phyloP scores from a whole-genome alignment of 1,139 yeast species.

The Pneumocystis canis region DNA sequence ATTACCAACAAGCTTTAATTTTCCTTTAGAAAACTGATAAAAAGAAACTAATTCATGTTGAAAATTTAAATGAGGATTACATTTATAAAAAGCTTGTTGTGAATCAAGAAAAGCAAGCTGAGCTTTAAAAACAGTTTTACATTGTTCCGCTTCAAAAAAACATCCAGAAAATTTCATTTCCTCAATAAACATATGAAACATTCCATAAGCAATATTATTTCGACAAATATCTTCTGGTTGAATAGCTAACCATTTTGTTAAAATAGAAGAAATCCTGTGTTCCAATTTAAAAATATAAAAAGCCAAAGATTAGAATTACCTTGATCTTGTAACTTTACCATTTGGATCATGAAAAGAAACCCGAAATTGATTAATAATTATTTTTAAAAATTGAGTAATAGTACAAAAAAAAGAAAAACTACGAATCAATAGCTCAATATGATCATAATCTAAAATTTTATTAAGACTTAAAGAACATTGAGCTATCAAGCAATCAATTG shows the following conservation, averaged over 20 bases:
- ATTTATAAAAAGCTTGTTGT: neutral
- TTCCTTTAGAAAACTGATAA: neutral
- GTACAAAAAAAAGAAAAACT: conserved; percentile 1
- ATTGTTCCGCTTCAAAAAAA: neutral
- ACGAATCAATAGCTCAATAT: neutral
- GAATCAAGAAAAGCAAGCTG: neutral
- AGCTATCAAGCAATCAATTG: neutral
- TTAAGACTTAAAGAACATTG: neutral
- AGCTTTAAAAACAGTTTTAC: neutral
- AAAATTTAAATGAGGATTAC: neutral
- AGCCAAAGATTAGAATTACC: neutral
- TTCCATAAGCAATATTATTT: neutral
- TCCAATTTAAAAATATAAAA: neutral
- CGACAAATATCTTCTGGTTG: neutral
- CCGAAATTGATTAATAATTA: neutral
- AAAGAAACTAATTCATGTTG: neutral
- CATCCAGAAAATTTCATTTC: neutral
- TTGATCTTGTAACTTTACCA: neutral
- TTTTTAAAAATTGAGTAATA: neutral
- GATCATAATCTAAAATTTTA: neutral
- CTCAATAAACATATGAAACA: neutral
- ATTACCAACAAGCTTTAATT: neutral
- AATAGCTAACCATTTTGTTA: neutral
- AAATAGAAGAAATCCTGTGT: neutral
- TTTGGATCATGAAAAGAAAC: neutral